Base-by-base conservation (phyloP, 2,329 filamentous ascomycete species). In the Akanthomyces muscarius region DNA sequence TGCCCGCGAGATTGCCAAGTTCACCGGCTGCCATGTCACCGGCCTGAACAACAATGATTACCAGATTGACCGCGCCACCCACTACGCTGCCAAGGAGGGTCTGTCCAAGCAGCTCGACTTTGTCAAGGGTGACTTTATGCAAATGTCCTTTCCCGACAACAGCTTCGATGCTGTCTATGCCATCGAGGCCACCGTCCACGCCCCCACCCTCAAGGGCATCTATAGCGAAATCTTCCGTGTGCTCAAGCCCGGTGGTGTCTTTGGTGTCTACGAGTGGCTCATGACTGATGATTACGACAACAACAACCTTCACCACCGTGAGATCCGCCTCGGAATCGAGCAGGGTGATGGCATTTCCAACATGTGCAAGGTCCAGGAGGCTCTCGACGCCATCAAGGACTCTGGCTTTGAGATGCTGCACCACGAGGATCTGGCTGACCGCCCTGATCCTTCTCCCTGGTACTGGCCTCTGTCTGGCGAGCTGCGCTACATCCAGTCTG, bases 221-320 rank as follows among this genome's bases (percentile, higher is more conserved):
- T 97, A 97, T 80, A 87, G 86, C 76, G 89, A 97, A 76, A 97
- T 97, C 71, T 91, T 88, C 84, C 89, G 90, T 42, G 92, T 96
- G 36, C 81, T 97, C 65, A 97, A 97, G 84, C 93, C 93, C n/a
- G 93, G 93, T 64, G 92, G 92, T 74, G 83, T 90, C 61, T 97
- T 97, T 71, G 93, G 92, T 71, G 92, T 97, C 58, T 97, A 97
- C 79, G 93, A 97, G 77, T 97, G 93, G 93, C 82, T 97, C 71
- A 97, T 97, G 93, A 97, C 92, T 14, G 92, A 96, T 66, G 81
- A 87, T n/a, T 97, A 96, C 78, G 89, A 97, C 80, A 92, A 95
- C 74, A 81, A 88, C 66, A 90, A 96, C 81, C 77, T 89, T 1
- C 83, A 88, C 70, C 93, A 97, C 80, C 89, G 91, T 66, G 86